Percentiles rank a stretch among this genome's conserved stretches.
phyloP scores from a whole-genome alignment of 306 rosid genomes.

The Ceratonia siliqua region DNA sequence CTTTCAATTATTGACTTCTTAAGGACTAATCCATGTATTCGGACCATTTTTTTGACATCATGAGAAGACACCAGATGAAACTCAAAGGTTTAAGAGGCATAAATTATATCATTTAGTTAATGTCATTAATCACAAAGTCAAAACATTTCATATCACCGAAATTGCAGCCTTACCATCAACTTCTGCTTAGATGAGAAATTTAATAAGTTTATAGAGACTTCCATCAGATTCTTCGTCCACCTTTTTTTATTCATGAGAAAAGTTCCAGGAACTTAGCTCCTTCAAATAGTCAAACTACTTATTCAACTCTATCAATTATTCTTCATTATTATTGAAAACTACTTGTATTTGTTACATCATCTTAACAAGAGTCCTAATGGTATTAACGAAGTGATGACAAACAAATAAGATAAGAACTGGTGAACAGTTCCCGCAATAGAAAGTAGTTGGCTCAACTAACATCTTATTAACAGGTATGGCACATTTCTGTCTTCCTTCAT shows the following conservation, averaged over 20 bases:
- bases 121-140: too few relatives aligned
- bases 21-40: background rate
- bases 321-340: background rate
- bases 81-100: too few relatives aligned
- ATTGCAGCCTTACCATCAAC: background rate
- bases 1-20: background rate
- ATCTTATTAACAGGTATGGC: background rate
- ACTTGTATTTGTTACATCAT: background rate
- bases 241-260: background rate
- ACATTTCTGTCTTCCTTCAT: background rate
- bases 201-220: background rate
- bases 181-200: background rate
- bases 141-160: background rate
- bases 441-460: slow-evolving; percentile 5
- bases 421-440: background rate
- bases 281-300: background rate
- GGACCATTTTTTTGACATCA: too few relatives aligned
- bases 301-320: background rate
- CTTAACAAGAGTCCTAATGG: background rate
- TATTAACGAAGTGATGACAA: background rate
- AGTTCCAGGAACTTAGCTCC: background rate
- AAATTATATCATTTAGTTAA: too few relatives aligned
- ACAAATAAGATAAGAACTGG: background rate
- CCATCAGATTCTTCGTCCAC: background rate
- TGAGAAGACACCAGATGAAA: too few relatives aligned